A percentile compares a stretch with the other conserved stretches of the same genome.
Conservation (phyloP, 2,329 filamentous ascomycete genomes). For the Zymoseptoria crescenta region DNA sequence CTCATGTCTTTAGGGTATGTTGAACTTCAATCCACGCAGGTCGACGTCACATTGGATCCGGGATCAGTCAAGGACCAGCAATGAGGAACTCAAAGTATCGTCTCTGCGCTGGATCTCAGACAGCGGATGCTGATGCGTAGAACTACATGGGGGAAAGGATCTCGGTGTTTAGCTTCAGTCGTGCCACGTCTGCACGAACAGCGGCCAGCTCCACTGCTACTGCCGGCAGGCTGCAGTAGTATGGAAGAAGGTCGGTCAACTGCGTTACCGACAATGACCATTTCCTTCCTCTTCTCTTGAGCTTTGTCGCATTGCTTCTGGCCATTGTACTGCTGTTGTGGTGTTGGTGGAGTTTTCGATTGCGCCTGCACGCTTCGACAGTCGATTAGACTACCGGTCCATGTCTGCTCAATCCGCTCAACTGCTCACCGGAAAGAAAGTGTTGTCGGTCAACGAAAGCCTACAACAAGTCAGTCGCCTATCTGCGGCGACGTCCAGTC, state of each 20-base stretch:
- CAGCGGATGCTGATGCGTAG: slow-evolving; percentile 4
- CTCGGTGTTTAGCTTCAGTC: neutral
- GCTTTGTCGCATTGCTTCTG: neutral
- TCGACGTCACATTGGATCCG: slow-evolving; percentile 6
- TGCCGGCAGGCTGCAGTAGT: slow-evolving; percentile 3
- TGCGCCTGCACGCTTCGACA: neutral
- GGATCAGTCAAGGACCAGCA: neutral
- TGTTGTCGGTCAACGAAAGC: neutral
- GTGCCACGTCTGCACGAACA: slow-evolving; percentile 11
- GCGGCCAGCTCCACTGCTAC: slow-evolving; percentile 7
- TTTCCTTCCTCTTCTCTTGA: neutral
- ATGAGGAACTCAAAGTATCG: neutral
- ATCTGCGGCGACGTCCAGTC: neutral
- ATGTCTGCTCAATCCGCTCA: neutral
- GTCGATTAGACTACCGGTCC: neutral
- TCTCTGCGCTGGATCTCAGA: neutral
- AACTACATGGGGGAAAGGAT: slow-evolving; percentile 2
- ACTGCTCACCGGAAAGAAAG: neutral
- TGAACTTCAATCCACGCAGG: neutral
- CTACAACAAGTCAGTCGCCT: neutral
- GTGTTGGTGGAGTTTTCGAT: neutral
- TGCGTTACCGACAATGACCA: neutral
- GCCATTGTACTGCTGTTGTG: neutral
- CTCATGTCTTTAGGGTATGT: neutral
- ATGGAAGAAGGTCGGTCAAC: neutral